Evolutionary conservation across 1,284 basidiomycete species (phyloP).

Genomic region (Acaromyces ingoldii): DNA sequence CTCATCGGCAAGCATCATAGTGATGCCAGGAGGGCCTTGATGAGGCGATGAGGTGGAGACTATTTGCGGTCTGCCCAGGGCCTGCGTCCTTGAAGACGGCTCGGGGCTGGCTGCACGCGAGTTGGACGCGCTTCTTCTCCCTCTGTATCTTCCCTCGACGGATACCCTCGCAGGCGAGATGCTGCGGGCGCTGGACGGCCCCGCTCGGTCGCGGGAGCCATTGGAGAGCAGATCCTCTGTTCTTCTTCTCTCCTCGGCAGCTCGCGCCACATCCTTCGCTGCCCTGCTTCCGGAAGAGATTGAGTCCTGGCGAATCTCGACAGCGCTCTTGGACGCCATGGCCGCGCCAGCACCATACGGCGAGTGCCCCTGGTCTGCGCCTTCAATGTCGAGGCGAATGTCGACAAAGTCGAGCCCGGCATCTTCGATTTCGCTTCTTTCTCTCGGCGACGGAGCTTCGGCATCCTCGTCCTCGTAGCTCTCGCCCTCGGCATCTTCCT

Average conservation of each 20-base stretch:
- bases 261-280: not conserved
- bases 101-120: constrained; percentile 4
- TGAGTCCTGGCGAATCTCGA: constrained; percentile 13
- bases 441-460: too few relatives aligned
- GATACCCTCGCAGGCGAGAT: not conserved
- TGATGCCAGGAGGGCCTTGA: not conserved
- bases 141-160: constrained; percentile 7
- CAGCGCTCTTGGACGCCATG: not conserved
- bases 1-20: constrained; percentile 8
- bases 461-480: too few relatives aligned
- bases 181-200: not conserved
- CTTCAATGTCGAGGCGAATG: not conserved
- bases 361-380: not conserved
- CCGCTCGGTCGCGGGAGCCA: too few relatives aligned
- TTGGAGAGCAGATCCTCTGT: too few relatives aligned
- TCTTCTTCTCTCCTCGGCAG: not conserved
- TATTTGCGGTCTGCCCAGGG: not conserved
- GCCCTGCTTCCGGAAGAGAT: constrained; percentile 1
- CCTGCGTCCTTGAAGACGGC: not conserved
- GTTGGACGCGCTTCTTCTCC: constrained; percentile 4
- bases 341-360: constrained; percentile 7
- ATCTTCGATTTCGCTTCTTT: constrained; percentile 6
- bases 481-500: too few relatives aligned
- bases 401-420: constrained; percentile 13
- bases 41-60: not conserved